Evolutionary conservation across 805 yeast genomes (phyloP), one percentile per base, ranked within the genome.

Genomic region (Debaryomyces prosopidis): DNA sequence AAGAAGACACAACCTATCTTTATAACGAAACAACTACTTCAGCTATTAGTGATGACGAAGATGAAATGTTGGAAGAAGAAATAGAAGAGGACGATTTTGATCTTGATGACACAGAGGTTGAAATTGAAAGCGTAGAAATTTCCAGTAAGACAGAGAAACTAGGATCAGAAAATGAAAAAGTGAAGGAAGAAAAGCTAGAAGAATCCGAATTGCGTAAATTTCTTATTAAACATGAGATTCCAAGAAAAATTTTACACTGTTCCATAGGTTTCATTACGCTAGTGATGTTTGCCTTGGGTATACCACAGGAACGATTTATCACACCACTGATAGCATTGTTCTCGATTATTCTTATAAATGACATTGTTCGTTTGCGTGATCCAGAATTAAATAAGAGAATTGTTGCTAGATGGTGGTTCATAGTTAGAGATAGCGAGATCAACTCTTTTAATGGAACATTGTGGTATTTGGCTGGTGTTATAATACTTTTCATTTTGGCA

Each of bases 191-290:
- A 9, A 19, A 15, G 27, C 31, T 15, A 19, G 27, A 28, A n/a
- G 18, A 17, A 9, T 8, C 26, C 11, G 37, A 36, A 27, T 42
- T 53, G 31, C 52, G 56, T 31, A 45, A 46, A 36, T 83, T 85
- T 56, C 66, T 85, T 41, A 79, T 84, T 31, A 86, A 86, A 58
- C 90, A 94, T 60, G 99, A 94, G 66, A 71, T 94, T 14, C 95
- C 96, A 4, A 79, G 99, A 58, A 94, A 94, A 64, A 68, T 79
- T 3, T 81, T 94, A 48, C 99, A 94, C 63, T 87, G 92, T 7
- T 85, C 94, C 1, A 89, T 91, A 40, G 99, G 97, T 0, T 77
- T 90, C 51, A 54, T 91, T 36, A 84, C 97, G 1, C 65, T 94
- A 33, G 85, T 77, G 55, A 68, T 89, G 28, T 92, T 90, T 63